Conservation (phyloP, 345 rosid species). For the Capsella bursapastoris region DNA sequence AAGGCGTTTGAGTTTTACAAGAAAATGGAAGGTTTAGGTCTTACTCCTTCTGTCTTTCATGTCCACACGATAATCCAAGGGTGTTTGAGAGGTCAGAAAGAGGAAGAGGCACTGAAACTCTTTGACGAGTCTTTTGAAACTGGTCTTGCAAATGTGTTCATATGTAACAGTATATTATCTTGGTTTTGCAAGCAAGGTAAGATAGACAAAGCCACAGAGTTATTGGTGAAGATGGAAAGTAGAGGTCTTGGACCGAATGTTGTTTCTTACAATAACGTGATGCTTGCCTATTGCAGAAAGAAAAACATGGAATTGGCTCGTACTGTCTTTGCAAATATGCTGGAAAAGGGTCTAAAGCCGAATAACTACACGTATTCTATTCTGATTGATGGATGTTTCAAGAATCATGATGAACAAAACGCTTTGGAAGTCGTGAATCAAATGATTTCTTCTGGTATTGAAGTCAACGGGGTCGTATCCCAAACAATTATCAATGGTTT, state of each 20-base stretch:
- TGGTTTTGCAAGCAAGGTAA: slow-evolving; percentile 63
- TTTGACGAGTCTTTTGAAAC: slow-evolving; percentile 63
- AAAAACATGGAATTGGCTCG: slow-evolving; percentile 58
- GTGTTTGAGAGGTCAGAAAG: slow-evolving; percentile 49
- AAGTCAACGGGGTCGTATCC: slow-evolving; percentile 60
- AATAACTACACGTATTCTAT: slow-evolving; percentile 61
- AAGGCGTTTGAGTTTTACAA: slow-evolving; percentile 64
- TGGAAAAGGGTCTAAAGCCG: slow-evolving; percentile 59
- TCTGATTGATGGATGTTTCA: slow-evolving; percentile 71
- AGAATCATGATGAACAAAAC: slow-evolving; percentile 48
- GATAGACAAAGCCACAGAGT: slow-evolving; percentile 55
- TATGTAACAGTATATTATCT: slow-evolving; percentile 57
- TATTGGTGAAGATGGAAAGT: slow-evolving; percentile 66
- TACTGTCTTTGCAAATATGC: slow-evolving; percentile 53
- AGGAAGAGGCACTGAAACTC: slow-evolving; percentile 55
- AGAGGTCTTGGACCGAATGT: slow-evolving; percentile 51
- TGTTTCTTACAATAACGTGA: slow-evolving; percentile 69
- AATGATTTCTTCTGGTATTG: slow-evolving; percentile 55
- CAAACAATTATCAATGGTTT: slow-evolving; percentile 64
- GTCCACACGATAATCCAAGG: slow-evolving; percentile 60
- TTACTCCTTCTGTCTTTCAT: slow-evolving; percentile 55
- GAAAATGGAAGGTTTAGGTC: slow-evolving; percentile 61
- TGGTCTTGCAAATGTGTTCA: slow-evolving; percentile 58
- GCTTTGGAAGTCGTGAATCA: slow-evolving; percentile 60
- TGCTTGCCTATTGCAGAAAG: slow-evolving; percentile 57